Evolutionary conservation across 2,329 filamentous ascomycete species (phyloP).

Genomic region (Colletotrichum caudatum): DNA sequence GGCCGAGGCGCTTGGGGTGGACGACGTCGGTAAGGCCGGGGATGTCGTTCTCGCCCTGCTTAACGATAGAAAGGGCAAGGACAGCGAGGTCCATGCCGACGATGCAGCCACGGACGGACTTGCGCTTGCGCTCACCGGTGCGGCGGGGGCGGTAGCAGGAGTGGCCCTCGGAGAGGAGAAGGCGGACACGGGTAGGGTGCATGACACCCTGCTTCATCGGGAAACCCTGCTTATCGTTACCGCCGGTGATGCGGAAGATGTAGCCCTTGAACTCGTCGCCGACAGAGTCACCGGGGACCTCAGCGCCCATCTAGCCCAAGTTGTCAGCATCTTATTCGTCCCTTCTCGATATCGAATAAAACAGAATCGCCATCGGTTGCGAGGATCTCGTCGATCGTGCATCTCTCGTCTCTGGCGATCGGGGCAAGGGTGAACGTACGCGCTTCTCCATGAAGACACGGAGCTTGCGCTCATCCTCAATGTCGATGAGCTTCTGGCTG

Average conservation of each 20-base stretch:
- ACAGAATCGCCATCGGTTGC: slow-evolving; percentile 9
- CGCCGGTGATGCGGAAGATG: slow-evolving; percentile 99
- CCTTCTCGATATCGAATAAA: slow-evolving; percentile 17
- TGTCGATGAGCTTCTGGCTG: slow-evolving; percentile 98
- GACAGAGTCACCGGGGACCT: slow-evolving; percentile 93
- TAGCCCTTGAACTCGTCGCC: slow-evolving; percentile 99
- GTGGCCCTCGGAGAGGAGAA: slow-evolving; percentile 96
- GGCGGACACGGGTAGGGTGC: slow-evolving; percentile 97
- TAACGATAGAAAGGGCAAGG: slow-evolving; percentile 93
- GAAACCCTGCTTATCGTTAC: slow-evolving; percentile 99
- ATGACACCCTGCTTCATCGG: slow-evolving; percentile 99
- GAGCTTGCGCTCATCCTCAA: slow-evolving; percentile 99
- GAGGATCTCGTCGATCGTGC: slow-evolving; percentile 51
- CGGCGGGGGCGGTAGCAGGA: slow-evolving; percentile 99
- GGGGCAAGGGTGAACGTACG: slow-evolving; percentile 64
- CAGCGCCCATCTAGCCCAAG: slow-evolving; percentile 78
- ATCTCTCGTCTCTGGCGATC: slow-evolving; percentile 36
- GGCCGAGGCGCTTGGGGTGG: slow-evolving; percentile 98
- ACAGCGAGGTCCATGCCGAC: slow-evolving; percentile 96
- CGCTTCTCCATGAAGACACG: slow-evolving; percentile 99
- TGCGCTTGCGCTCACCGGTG: slow-evolving; percentile 98
- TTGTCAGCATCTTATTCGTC: slow-evolving; percentile 50
- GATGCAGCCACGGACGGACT: slow-evolving; percentile 99
- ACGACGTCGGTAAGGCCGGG: slow-evolving; percentile 97
- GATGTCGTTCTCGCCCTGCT: slow-evolving; percentile 95